Conservation (phyloP, 371 early-diverging fungal genomes). For the Mucor velutinosus region DNA sequence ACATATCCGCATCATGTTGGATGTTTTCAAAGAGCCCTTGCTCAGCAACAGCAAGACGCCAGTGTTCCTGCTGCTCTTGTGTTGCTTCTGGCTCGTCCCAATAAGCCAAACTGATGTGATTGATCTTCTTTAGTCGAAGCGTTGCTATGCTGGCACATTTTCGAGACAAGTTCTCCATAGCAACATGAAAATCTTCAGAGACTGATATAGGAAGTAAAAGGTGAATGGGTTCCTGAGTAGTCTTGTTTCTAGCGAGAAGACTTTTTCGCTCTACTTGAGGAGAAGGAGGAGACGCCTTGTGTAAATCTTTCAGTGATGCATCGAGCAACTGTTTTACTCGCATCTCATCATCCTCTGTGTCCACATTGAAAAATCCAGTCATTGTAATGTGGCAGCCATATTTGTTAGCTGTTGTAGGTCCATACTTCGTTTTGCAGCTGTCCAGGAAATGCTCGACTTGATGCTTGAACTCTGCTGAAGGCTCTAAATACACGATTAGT, state of each 20-base stretch:
- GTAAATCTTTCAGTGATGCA: neutral
- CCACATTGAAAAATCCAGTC: slow-evolving; percentile 36
- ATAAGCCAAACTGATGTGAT: slow-evolving; percentile 47
- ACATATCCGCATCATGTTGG: slow-evolving; percentile 10
- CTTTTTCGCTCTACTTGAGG: neutral
- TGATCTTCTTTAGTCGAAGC: slow-evolving; percentile 31
- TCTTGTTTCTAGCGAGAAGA: slow-evolving; percentile 3
- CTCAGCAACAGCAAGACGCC: neutral
- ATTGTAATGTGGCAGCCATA: slow-evolving; percentile 39
- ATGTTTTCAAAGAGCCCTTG: slow-evolving; percentile 20
- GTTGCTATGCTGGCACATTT: neutral
- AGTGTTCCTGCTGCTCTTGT: slow-evolving; percentile 3
- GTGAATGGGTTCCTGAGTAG: slow-evolving; percentile 19
- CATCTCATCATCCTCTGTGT: slow-evolving; percentile 2
- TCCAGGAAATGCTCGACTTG: slow-evolving; percentile 26
- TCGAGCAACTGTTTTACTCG: slow-evolving; percentile 1
- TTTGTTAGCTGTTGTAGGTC: slow-evolving; percentile 31
- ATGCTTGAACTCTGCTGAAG: slow-evolving; percentile 15
- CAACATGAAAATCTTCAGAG: slow-evolving; percentile 10
- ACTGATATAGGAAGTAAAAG: slow-evolving; percentile 29
- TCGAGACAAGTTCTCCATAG: slow-evolving; percentile 13
- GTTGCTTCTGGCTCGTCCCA: slow-evolving; percentile 44
- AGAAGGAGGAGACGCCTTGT: neutral
- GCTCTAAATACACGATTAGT: slow-evolving; percentile 44
- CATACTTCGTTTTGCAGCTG: neutral